A percentile compares a stretch with the other conserved stretches of the same genome.
These are phyloP conservation scores for Neonectria punicea DNA, from an alignment of 2,329 filamentous ascomycete genomes.

Conservation along the genomic window DNA sequence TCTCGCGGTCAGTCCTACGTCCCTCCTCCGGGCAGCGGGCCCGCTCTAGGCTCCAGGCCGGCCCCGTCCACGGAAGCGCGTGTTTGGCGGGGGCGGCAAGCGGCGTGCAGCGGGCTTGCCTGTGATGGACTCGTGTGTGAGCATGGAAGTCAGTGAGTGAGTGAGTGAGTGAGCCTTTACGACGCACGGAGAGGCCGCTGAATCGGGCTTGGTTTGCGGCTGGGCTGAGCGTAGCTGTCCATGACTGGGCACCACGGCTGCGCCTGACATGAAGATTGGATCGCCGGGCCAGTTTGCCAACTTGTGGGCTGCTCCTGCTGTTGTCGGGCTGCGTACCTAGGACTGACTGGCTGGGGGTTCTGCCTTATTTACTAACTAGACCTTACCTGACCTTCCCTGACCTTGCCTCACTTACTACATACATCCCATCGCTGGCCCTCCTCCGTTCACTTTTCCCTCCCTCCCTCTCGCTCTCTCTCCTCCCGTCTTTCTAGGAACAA, in stretches of 20 bases:
- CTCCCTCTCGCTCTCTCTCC: neutral
- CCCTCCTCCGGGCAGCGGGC: conserved; percentile 6
- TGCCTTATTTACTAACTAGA: neutral
- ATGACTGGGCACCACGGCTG: conserved; percentile 7
- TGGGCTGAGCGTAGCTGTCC: conserved; percentile 8
- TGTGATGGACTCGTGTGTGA: too few species aligned
- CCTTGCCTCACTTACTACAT: conserved; percentile 11
- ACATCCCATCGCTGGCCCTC: conserved; percentile 10
- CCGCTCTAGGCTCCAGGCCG: conserved; percentile 17
- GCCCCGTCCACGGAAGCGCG: conserved; percentile 22
- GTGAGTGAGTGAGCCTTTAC: neutral
- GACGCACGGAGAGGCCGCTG: neutral
- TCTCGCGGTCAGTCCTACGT: conserved; percentile 13
- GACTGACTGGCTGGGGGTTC: neutral
- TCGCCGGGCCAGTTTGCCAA: neutral
- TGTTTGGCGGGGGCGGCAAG: conserved; percentile 14
- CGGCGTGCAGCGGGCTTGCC: conserved; percentile 11
- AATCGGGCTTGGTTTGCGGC: neutral
- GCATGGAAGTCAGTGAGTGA: too few species aligned
- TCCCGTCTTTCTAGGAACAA: neutral
- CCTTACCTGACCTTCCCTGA: neutral
- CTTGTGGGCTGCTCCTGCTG: neutral
- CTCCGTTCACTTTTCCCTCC: neutral
- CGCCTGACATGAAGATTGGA: conserved; percentile 1
- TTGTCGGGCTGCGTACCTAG: neutral